Conservation (phyloP, 129 eudicot species). For the Ambrosia artemisiifolia region DNA sequence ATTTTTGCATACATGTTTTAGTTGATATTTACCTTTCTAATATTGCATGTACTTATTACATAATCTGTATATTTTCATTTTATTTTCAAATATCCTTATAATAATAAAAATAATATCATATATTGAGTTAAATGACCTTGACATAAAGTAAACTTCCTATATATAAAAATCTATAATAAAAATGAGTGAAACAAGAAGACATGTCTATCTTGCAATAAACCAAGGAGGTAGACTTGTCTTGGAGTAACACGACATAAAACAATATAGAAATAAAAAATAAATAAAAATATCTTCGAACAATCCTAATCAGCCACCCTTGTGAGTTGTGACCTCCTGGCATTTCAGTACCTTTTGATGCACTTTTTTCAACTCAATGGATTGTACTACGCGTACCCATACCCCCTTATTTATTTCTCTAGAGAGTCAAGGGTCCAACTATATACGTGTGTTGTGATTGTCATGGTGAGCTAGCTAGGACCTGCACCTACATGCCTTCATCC, state of each 20-base stretch:
- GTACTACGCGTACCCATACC: constrained; percentile 19
- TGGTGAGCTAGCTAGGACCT: constrained; percentile 20
- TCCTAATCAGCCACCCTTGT: constrained; percentile 27
- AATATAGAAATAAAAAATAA: background rate
- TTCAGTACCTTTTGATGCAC: constrained; percentile 24
- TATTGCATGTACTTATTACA: too few relatives aligned
- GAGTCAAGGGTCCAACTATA: constrained; percentile 11
- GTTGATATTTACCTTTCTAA: too few relatives aligned
- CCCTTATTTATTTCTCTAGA: constrained; percentile 5
- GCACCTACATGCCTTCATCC: background rate
- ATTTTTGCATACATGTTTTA: too few relatives aligned
- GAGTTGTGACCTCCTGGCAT: constrained; percentile 20
- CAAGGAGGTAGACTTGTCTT: constrained; percentile 17
- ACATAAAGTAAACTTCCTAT: too few relatives aligned
- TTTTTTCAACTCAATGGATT: background rate
- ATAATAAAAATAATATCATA: too few relatives aligned
- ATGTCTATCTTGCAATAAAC: constrained; percentile 9
- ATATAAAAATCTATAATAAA: too few relatives aligned
- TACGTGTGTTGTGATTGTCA: constrained; percentile 20
- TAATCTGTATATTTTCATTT: too few relatives aligned
- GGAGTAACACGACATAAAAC: constrained; percentile 10
- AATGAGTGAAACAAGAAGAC: background rate
- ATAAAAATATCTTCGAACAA: constrained; percentile 14
- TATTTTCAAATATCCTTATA: too few relatives aligned
- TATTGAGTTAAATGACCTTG: too few relatives aligned